Base-by-base conservation (phyloP, 148 eudicot genomes). In the Camellia japonica region DNA sequence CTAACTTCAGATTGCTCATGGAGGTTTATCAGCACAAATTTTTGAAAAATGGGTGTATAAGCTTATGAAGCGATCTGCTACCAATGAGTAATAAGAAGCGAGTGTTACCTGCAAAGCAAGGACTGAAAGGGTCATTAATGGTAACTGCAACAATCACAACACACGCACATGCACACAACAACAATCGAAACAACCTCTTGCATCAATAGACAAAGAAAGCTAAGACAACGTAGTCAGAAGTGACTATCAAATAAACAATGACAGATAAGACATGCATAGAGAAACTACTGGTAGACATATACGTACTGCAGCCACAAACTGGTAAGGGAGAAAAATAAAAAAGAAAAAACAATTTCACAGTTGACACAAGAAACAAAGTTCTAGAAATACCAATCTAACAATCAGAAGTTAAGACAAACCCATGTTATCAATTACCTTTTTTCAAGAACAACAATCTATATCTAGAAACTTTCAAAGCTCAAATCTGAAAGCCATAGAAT, bases 1-100 rank as follows among this genome's bases (percentile, higher is more conserved):
- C 98, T 76, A 94, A 88, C 89, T 94, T 94, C 75, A 87, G 84
- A 74, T 87, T 93, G 85, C 74, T 85, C 96, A 92, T 87, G 13
- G 49, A 0, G 63, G 30, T 2, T 44, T 41, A 59, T 16, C 11
- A 49, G 38, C 38, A 84, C 51, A 70, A 69, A 6, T 15, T 1
- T 44, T 16, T 69, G 23, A 15, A 42, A 41, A 41, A 9, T 67
- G 41, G 42, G 43, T 49, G 14, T 38, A 38, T 9, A 13, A 5
- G 71, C 20, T 3, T 12, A 46, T 47, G 15, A 10, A 47, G 19
- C 13, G 3, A 19, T 4, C 56, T 6, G 74, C 74, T 46, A 30
- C 20, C 5, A 14, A 70, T 16, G 41, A 70, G 5, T 70, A 20
- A 18, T 3, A 7, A 7, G 55, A 47, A 70, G 47, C 55, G 8